Percentiles rank a stretch among this genome's conserved stretches.
These are phyloP conservation scores for Protomyces inouyei DNA, from an alignment of 1,139 yeast species.

Conservation along the genomic window DNA sequence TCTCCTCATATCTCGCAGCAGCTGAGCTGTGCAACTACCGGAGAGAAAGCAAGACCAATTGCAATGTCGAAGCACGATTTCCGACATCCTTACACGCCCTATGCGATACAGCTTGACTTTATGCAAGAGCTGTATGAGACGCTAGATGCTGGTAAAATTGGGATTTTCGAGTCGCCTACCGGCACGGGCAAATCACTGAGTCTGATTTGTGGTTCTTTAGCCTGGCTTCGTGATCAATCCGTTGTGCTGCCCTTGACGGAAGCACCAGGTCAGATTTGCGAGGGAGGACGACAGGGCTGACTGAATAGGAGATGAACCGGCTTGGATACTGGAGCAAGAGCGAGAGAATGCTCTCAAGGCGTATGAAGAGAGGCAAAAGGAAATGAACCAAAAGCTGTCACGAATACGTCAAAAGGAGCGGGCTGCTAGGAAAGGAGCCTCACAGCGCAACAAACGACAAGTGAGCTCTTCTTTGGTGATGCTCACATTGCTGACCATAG, in stretches of 20 bases:
- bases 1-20: no score
- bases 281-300: constrained; percentile 39
- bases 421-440: constrained; percentile 30
- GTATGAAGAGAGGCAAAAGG: constrained; percentile 11
- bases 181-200: constrained; percentile 44
- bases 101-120: constrained; percentile 67
- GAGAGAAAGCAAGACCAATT: no score
- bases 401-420: background rate
- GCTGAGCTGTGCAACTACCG: no score
- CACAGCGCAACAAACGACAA: constrained; percentile 26
- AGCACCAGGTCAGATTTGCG: constrained; percentile 65
- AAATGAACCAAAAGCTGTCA: background rate
- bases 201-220: constrained; percentile 75
- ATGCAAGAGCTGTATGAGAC: constrained; percentile 71
- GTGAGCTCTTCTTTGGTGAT: background rate
- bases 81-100: constrained; percentile 77
- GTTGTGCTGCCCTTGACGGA: constrained; percentile 40
- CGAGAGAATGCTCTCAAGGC: constrained; percentile 36
- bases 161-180: constrained; percentile 88
- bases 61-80: constrained; percentile 37
- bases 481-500: background rate
- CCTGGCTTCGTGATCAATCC: constrained; percentile 53
- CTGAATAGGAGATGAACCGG: constrained; percentile 36
- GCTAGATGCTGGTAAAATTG: constrained; percentile 51
- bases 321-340: constrained; percentile 41